Percentiles rank a stretch among this genome's conserved stretches.
Conservation (phyloP, 2,329 filamentous ascomycete species). For the Hyphodiscus sp. region DNA sequence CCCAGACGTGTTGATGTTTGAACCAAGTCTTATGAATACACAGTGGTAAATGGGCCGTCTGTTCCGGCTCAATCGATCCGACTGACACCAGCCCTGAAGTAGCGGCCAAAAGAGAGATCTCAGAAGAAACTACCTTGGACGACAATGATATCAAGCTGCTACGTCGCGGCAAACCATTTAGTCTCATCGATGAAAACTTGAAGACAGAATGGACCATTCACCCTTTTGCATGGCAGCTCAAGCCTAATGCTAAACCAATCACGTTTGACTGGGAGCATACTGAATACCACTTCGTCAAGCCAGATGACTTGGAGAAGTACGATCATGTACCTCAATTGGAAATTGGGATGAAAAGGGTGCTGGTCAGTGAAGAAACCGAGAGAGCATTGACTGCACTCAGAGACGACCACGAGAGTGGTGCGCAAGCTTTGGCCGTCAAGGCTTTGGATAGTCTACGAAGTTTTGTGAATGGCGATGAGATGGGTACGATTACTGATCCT, state of each 20-base stretch:
- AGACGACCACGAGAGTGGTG: conserved; percentile 52
- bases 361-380: conserved; percentile 40
- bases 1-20: not conserved
- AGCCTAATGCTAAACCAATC: conserved; percentile 37
- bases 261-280: conserved; percentile 57
- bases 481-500: not conserved
- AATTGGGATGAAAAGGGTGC: conserved; percentile 50
- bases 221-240: conserved; percentile 54
- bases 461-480: conserved; percentile 32
- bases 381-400: conserved; percentile 43
- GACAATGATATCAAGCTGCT: conserved; percentile 20
- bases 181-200: conserved; percentile 46
- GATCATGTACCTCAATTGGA: conserved; percentile 51
- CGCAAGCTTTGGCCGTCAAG: conserved; percentile 48
- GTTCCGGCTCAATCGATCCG: conserved; percentile 54
- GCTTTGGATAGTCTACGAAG: conserved; percentile 45
- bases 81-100: conserved; percentile 45
- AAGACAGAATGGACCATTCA: conserved; percentile 55
- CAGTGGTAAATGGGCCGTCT: conserved; percentile 52
- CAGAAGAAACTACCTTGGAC: conserved; percentile 54
- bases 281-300: conserved; percentile 46
- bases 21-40: conserved; percentile 10
- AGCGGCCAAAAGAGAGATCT: conserved; percentile 56
- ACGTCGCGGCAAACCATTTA: conserved; percentile 47
- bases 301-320: conserved; percentile 40